Evolutionary conservation across 2,329 filamentous ascomycete genomes (phyloP).

Genomic region (Aspergillus transmontanensis): DNA sequence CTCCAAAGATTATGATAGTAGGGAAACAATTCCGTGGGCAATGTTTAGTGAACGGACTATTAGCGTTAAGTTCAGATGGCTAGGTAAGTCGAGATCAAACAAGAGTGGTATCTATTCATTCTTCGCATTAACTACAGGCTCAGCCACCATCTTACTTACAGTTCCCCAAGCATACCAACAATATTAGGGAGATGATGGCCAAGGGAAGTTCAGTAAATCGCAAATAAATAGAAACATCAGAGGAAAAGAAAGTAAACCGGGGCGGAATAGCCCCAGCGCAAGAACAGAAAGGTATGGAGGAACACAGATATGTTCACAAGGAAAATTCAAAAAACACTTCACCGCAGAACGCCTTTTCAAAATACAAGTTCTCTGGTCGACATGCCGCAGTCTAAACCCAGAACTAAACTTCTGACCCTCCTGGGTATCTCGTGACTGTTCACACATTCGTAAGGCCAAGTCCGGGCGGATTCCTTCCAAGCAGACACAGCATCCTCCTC

Average conservation of each 20-base stretch:
- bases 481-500: background rate
- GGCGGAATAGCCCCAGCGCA: slow-evolving; percentile 5
- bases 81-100: background rate
- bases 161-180: slow-evolving; percentile 11
- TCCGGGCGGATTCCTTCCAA: background rate
- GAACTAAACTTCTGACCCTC: slow-evolving; percentile 5
- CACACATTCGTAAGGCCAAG: slow-evolving; percentile 2
- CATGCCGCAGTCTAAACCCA: slow-evolving; percentile 11
- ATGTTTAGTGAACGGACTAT: too few relatives aligned
- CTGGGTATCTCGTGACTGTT: background rate
- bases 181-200: slow-evolving; percentile 11
- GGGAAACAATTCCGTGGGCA: background rate
- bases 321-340: slow-evolving; percentile 16
- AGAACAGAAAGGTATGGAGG: slow-evolving; percentile 13
- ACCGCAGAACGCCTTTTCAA: slow-evolving; percentile 26
- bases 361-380: slow-evolving; percentile 16
- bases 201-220: slow-evolving; percentile 12
- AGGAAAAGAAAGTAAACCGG: slow-evolving; percentile 14
- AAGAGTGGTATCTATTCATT: slow-evolving; percentile 28
- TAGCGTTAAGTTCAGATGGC: too few relatives aligned
- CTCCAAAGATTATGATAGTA: background rate
- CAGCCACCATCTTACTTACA: slow-evolving; percentile 25
- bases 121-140: slow-evolving; percentile 33
- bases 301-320: slow-evolving; percentile 13
- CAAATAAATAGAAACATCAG: slow-evolving; percentile 13